Evolutionary conservation across 495 filamentous ascomycete genomes (phyloP), one percentile per base, ranked within the genome.

Genomic region (Hypoxylon rickii): DNA sequence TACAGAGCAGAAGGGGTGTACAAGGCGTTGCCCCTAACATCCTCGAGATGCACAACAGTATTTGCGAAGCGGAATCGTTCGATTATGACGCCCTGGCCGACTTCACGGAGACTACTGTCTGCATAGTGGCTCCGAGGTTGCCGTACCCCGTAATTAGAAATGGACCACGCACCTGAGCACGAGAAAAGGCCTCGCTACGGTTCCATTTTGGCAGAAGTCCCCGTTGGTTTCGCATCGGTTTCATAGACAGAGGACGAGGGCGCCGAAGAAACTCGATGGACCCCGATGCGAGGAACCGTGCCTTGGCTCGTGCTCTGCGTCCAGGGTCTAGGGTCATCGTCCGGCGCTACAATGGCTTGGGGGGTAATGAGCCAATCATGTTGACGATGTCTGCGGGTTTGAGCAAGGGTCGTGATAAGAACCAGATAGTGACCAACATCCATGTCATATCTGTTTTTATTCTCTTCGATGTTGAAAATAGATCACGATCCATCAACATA

Each of bases 71-170:
- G 15, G 11, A 52, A 57, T 63, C 12, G 43, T 57, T 57, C 59
- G 52, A 63, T 53, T 57, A 63, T 63, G 59, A 63, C 59, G 53
- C 43, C 22, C n/a, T n/a, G n/a, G n/a, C n/a, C n/a, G n/a, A n/a
- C 42, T 34, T 21, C 17, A 39, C 16, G 42, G 37, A 47, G 29
- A 10, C 10, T 36, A 46, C 21, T 44, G 29, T 44, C 37, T 52
- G 44, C 36, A 21, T 37, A 49, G 39, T 43, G 19, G 36, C 24
- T 44, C 44, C 38, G 55, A 8, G 7, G 31, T 3, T 18, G 32
- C 34, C 51, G 38, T 44, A 39, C 7, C 31, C 44, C 46, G 29
- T 43, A 57, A 63, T 49, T 48, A 36, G 51, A 44, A 56, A 43
- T 43, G n/a, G 34, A 26, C 20, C 31, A 48, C 40, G 29, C 16